phyloP scores from a whole-genome alignment of 2,329 filamentous ascomycete genomes.

The Herpomyces periplanetae region DNA sequence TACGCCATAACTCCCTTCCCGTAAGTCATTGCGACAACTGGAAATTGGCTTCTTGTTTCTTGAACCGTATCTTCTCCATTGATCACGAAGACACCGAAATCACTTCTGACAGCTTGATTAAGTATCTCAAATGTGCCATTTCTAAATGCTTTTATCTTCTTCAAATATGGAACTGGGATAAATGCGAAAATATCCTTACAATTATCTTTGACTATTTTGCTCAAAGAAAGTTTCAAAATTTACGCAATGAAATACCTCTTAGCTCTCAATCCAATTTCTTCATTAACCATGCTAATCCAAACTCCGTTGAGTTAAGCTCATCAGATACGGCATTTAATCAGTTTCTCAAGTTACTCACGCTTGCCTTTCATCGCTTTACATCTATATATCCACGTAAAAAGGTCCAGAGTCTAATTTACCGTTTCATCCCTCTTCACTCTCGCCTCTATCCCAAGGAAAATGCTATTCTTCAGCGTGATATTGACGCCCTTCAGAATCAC shows the following conservation, averaged over 20 bases:
- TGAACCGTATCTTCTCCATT: conserved; percentile 11
- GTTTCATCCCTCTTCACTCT: conserved; percentile 18
- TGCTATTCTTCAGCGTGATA: conserved; percentile 12
- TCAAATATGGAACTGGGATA: conserved; percentile 15
- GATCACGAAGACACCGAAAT: conserved; percentile 10
- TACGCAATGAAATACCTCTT: conserved; percentile 12
- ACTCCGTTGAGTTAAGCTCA: conserved; percentile 10
- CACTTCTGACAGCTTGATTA: conserved; percentile 12
- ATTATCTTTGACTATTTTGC: conserved; percentile 19
- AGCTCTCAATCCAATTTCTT: conserved; percentile 16
- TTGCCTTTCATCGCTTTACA: conserved; percentile 12
- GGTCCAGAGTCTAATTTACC: conserved; percentile 15
- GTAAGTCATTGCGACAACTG: conserved; percentile 11
- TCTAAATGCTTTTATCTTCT: conserved; percentile 14
- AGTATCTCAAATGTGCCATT: conserved; percentile 14
- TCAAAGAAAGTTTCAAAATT: conserved; percentile 12
- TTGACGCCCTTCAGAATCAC: conserved; percentile 18
- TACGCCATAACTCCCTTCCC: conserved; percentile 9
- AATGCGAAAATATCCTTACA: conserved; percentile 14
- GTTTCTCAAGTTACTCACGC: conserved; percentile 15
- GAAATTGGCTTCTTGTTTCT: conserved; percentile 10
- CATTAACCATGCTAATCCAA: conserved; percentile 11
- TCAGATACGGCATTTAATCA: conserved; percentile 17
- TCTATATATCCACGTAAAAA: conserved; percentile 13
- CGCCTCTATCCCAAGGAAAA: conserved; percentile 18